Percentiles rank a stretch among this genome's conserved stretches.
Evolutionary conservation across 2,329 filamentous ascomycete species (phyloP).

Genomic region (Stachybotrys elegans): DNA sequence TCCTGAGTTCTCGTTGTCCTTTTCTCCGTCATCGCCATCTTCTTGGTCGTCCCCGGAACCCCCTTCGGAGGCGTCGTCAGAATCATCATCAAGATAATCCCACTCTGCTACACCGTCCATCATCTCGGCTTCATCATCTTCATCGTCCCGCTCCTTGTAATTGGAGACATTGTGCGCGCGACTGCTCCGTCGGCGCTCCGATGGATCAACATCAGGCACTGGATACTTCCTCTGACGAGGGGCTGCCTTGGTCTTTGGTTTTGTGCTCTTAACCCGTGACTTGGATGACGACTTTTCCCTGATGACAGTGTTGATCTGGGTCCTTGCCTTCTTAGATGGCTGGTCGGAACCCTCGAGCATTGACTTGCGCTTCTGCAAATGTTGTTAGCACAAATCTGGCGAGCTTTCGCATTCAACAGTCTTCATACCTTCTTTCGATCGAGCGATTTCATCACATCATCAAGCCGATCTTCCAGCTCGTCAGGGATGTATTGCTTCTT

Average conservation of each 20-base stretch:
- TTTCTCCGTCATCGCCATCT: conserved; percentile 4
- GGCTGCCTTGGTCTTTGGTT: conserved; percentile 27
- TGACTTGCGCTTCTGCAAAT: conserved; percentile 52
- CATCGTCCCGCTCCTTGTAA: conserved; percentile 53
- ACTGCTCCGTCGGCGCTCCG: conserved; percentile 53
- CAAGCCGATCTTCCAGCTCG: conserved; percentile 69
- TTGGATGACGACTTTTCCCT: conserved; percentile 30
- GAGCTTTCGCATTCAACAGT: not conserved
- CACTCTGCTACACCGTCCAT: conserved; percentile 55
- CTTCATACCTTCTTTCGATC: conserved; percentile 66
- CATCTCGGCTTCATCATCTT: conserved; percentile 58
- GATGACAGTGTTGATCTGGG: conserved; percentile 30
- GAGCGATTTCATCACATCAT: conserved; percentile 57
- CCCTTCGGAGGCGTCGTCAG: conserved; percentile 23
- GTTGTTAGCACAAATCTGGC: conserved; percentile 16
- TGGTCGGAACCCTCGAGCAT: conserved; percentile 43
- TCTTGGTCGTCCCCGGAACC: conserved; percentile 13
- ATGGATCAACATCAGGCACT: conserved; percentile 25
- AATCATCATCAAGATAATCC: conserved; percentile 42
- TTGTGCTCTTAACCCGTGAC: conserved; percentile 13
- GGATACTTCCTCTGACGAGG: conserved; percentile 19
- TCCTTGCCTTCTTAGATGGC: conserved; percentile 31
- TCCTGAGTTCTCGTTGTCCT: conserved; percentile 6
- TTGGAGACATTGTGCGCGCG: conserved; percentile 40
- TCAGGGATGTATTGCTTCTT: conserved; percentile 80